Conservation (phyloP, 73 alveolate species). For the Tetrahymena elliotti region DNA sequence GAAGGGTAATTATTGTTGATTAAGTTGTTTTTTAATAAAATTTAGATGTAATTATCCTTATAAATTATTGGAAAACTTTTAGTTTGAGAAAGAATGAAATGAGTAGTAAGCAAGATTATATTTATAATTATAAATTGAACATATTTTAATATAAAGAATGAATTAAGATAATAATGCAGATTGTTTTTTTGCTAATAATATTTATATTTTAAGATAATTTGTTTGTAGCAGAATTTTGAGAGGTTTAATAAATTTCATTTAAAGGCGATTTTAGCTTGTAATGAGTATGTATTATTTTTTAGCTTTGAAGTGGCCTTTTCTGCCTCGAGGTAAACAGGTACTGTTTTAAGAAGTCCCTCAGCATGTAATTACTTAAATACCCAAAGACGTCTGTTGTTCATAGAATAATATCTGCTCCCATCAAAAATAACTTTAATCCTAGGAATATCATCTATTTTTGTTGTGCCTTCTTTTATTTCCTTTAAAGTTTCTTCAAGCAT, state of each 20-base stretch:
- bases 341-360: neutral
- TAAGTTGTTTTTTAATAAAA: no score
- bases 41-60: no score
- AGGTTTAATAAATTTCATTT: neutral
- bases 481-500: neutral
- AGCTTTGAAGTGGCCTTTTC: neutral
- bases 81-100: no score
- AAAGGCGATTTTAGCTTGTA: neutral
- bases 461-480: neutral
- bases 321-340: neutral
- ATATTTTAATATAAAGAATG: neutral
- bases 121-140: neutral
- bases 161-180: neutral
- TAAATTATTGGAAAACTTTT: no score
- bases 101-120: no score
- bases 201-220: no score
- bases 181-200: neutral
- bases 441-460: neutral
- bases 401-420: neutral
- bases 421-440: neutral
- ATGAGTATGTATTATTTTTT: neutral
- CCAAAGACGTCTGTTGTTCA: neutral
- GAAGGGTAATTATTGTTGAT: no score
- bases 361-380: neutral
- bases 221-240: neutral